Conservation (phyloP, 192 early-diverging fungal genomes). For the Coemansia sp. region DNA sequence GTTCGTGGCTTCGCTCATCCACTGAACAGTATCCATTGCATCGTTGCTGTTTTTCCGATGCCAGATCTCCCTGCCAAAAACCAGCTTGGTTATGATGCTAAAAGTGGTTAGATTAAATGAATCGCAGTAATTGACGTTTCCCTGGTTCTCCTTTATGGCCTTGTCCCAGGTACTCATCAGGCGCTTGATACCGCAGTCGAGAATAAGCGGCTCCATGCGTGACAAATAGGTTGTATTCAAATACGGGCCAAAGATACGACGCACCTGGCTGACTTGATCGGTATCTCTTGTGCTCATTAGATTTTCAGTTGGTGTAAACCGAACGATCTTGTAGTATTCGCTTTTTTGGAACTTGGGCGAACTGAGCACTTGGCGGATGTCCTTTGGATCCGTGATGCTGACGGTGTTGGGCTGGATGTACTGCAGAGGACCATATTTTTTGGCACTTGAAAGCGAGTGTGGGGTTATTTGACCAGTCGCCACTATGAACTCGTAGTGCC, state of each 20-base stretch:
- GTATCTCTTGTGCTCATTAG: slow-evolving; percentile 11
- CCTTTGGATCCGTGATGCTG: slow-evolving; percentile 20
- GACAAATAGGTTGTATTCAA: slow-evolving; percentile 16
- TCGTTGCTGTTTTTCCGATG: background rate
- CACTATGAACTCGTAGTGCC: slow-evolving; percentile 3
- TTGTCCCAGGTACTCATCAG: slow-evolving; percentile 14
- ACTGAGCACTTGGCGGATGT: slow-evolving; percentile 25
- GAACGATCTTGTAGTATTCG: slow-evolving; percentile 22
- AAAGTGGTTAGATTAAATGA: slow-evolving; percentile 26
- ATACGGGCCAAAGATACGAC: slow-evolving; percentile 24
- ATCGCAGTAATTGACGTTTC: slow-evolving; percentile 18
- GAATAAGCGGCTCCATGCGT: slow-evolving; percentile 29
- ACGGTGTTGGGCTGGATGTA: slow-evolving; percentile 23
- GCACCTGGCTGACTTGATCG: slow-evolving; percentile 6
- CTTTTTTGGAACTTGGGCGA: slow-evolving; percentile 14
- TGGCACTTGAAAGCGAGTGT: background rate
- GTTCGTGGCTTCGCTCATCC: slow-evolving; percentile 17
- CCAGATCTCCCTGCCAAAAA: slow-evolving; percentile 20
- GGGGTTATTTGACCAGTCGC: slow-evolving; percentile 9
- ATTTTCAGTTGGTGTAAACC: slow-evolving; percentile 18
- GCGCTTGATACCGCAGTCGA: slow-evolving; percentile 12
- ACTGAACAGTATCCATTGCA: slow-evolving; percentile 6
- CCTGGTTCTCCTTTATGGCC: background rate
- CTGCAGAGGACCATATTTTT: slow-evolving; percentile 14
- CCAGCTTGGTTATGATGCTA: slow-evolving; percentile 18